A percentile compares a stretch with the other conserved stretches of the same genome.
Evolutionary conservation across 2,329 filamentous ascomycete species (phyloP).

Genomic region (Hypoxylon sp.): DNA sequence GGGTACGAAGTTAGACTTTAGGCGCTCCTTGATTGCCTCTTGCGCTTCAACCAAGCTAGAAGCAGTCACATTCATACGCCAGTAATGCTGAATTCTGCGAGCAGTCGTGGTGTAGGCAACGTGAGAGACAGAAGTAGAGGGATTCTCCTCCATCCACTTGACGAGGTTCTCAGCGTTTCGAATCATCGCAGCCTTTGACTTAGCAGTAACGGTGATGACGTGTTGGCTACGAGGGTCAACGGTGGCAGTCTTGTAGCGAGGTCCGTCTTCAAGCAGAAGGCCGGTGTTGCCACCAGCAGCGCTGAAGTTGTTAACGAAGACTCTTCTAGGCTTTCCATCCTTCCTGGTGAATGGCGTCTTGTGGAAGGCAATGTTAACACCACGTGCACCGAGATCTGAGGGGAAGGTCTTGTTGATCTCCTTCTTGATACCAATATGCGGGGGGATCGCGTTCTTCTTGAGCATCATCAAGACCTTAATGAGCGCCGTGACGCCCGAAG

Average conservation of each 20-base stretch:
- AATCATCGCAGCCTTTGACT: constrained; percentile 69
- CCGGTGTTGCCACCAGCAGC: constrained; percentile 81
- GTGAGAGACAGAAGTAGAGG: constrained; percentile 68
- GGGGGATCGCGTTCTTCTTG: constrained; percentile 73
- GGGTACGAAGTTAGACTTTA: constrained; percentile 62
- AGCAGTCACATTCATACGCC: constrained; percentile 66
- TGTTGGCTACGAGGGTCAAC: constrained; percentile 70
- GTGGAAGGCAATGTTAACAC: constrained; percentile 71
- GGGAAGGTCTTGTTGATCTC: constrained; percentile 74
- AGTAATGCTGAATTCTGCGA: constrained; percentile 72
- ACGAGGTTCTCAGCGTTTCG: constrained; percentile 71
- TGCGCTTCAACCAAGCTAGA: constrained; percentile 61
- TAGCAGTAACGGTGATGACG: constrained; percentile 71
- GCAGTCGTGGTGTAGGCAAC: constrained; percentile 79
- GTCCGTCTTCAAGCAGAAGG: constrained; percentile 74
- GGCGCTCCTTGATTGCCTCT: constrained; percentile 59
- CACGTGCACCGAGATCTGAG: constrained; percentile 68
- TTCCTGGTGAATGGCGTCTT: constrained; percentile 65
- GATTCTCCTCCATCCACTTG: constrained; percentile 66
- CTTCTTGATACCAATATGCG: constrained; percentile 77
- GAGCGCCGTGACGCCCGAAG: constrained; percentile 73
- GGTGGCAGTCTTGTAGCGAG: constrained; percentile 54
- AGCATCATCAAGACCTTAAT: constrained; percentile 77
- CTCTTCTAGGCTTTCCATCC: constrained; percentile 63
- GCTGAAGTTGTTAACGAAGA: constrained; percentile 78